Evolutionary conservation across 306 rosid genomes (phyloP).

Genomic region (Prunus armeniaca): DNA sequence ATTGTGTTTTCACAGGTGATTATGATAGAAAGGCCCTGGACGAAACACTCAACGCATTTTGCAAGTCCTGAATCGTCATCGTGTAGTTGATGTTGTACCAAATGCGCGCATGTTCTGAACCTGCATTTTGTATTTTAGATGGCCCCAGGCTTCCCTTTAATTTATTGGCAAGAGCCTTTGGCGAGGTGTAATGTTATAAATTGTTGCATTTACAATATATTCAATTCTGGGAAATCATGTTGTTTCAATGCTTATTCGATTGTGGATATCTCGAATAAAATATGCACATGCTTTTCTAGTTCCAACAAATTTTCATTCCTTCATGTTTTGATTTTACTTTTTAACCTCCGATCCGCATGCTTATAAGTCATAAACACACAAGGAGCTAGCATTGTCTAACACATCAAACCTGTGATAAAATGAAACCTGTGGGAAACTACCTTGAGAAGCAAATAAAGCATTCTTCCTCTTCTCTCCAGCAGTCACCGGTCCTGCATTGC

Average conservation of each 20-base stretch:
- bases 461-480: too few relatives aligned
- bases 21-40: conserved; percentile 87
- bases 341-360: not conserved
- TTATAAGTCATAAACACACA: not conserved
- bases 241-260: not conserved
- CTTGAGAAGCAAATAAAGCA: too few relatives aligned
- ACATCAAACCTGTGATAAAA: too few relatives aligned
- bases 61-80: conserved; percentile 48
- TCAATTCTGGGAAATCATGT: not conserved
- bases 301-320: not conserved
- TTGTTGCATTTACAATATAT: conserved; percentile 39
- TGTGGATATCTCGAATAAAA: not conserved
- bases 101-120: conserved; percentile 16
- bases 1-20: conserved; percentile 83
- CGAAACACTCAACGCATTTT: conserved; percentile 70
- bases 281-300: not conserved
- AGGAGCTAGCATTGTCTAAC: too few relatives aligned
- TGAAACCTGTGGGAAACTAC: too few relatives aligned
- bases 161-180: conserved; percentile 18
- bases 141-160: not conserved
- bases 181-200: conserved; percentile 35
- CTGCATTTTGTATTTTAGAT: conserved; percentile 9
- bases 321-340: not conserved
- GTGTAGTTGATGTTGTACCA: conserved; percentile 19
- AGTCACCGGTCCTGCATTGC: too few relatives aligned